Percentiles rank a stretch among this genome's conserved stretches.
Evolutionary conservation across 441 rosid genomes (phyloP).

Genomic region (Pelargonium fulgidum): DNA sequence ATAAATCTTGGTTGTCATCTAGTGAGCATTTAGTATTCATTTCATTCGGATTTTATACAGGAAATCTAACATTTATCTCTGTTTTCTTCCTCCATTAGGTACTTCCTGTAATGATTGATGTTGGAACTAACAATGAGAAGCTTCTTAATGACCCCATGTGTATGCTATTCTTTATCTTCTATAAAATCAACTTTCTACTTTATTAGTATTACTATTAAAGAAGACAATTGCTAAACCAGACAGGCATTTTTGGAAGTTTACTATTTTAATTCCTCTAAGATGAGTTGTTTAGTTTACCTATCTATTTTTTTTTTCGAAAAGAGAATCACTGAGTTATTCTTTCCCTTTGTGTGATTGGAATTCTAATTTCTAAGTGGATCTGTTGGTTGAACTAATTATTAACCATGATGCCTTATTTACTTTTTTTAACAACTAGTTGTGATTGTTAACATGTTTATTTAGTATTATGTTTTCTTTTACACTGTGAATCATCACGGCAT

Average conservation of each 20-base stretch:
- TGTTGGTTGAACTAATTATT: constrained; percentile 1
- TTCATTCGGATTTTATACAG: background rate
- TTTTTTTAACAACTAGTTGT: background rate
- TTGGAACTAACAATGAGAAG: constrained; percentile 94
- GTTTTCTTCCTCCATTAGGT: constrained; percentile 41
- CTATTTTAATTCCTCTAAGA: background rate
- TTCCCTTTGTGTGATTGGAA: background rate
- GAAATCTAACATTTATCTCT: background rate
- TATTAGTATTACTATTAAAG: background rate
- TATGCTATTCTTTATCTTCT: constrained; percentile 35
- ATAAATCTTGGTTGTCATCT: background rate
- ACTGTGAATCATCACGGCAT: background rate
- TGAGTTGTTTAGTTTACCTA: background rate
- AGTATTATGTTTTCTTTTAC: background rate
- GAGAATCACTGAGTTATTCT: background rate
- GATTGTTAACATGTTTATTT: background rate
- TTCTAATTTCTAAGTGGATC: background rate
- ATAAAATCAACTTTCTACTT: background rate
- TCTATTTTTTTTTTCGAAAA: background rate
- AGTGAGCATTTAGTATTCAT: background rate
- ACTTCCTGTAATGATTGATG: constrained; percentile 98
- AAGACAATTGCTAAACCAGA: background rate
- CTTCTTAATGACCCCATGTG: constrained; percentile 78
- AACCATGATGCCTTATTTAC: background rate
- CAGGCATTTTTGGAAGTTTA: background rate